Conservation (phyloP, 2,329 filamentous ascomycete genomes). For the Metarhizium sp. region DNA sequence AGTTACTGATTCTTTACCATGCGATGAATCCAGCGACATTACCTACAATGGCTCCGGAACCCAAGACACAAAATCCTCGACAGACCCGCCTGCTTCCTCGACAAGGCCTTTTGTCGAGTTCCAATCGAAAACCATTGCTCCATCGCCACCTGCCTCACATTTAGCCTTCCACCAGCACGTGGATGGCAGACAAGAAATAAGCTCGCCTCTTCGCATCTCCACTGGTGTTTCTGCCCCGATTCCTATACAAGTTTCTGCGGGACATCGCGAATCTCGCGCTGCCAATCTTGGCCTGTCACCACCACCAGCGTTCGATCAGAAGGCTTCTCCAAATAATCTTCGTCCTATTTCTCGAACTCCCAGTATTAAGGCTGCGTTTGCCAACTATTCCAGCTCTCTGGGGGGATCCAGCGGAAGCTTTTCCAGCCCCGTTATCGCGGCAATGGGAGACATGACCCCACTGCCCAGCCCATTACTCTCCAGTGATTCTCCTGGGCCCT, state of each 20-base stretch:
- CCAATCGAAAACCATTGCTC: constrained; percentile 18
- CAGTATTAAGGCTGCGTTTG: constrained; percentile 48
- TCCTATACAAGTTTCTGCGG: constrained; percentile 7
- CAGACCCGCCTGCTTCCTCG: constrained; percentile 7
- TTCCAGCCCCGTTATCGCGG: constrained; percentile 65
- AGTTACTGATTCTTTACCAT: constrained; percentile 17
- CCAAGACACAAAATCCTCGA: constrained; percentile 5
- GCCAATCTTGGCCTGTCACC: constrained; percentile 22
- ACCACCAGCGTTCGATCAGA: constrained; percentile 18
- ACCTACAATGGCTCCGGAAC: constrained; percentile 3
- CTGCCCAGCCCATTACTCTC: constrained; percentile 65
- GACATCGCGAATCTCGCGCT: constrained; percentile 25
- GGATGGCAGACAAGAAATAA: constrained; percentile 6
- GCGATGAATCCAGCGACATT: constrained; percentile 9
- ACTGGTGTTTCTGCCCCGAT: constrained; percentile 22
- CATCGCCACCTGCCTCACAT: constrained; percentile 23
- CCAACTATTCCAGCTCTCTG: constrained; percentile 36
- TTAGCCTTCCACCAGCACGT: constrained; percentile 6
- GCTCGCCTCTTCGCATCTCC: constrained; percentile 26
- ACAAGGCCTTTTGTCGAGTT: constrained; percentile 15
- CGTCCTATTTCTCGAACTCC: constrained; percentile 48
- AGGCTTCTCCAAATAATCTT: constrained; percentile 25
- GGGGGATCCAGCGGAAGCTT: constrained; percentile 56
- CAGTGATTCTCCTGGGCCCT: constrained; percentile 56
- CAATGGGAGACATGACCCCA: constrained; percentile 71